Evolutionary conservation across 441 rosid genomes (phyloP).

Genomic region (Pelargonium citronellum): DNA sequence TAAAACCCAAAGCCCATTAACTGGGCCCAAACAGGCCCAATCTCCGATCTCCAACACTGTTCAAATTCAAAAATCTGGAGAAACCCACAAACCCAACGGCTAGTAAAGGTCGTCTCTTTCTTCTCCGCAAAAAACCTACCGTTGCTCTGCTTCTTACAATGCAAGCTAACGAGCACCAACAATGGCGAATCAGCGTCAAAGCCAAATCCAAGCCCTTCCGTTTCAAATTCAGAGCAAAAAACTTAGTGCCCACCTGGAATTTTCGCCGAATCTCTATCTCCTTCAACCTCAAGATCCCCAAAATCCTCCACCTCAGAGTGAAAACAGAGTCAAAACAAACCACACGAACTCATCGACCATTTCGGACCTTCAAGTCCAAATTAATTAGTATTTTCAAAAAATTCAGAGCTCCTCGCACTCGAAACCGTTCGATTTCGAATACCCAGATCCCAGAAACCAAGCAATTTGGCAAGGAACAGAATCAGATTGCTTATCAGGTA

Average conservation of each 20-base stretch:
- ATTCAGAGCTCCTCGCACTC: neutral
- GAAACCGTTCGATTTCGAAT: no score
- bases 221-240: neutral
- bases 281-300: conserved; percentile 2
- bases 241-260: neutral
- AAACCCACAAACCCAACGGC: neutral
- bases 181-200: neutral
- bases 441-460: no score
- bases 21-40: neutral
- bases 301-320: neutral
- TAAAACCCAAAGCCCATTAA: neutral
- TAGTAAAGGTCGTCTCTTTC: neutral
- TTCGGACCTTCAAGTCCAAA: neutral
- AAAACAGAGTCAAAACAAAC: neutral
- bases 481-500: no score
- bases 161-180: neutral
- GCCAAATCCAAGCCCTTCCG: neutral
- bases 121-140: no score
- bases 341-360: neutral
- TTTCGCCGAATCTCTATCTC: neutral
- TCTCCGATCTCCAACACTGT: neutral
- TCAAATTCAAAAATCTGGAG: neutral
- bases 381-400: neutral
- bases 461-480: no score
- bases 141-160: neutral